Evolutionary conservation across 225 moss, liverwort and hornwort genomes (phyloP), one percentile per base, ranked within the genome.

Genomic region (Pseudoscleropodium purum): DNA sequence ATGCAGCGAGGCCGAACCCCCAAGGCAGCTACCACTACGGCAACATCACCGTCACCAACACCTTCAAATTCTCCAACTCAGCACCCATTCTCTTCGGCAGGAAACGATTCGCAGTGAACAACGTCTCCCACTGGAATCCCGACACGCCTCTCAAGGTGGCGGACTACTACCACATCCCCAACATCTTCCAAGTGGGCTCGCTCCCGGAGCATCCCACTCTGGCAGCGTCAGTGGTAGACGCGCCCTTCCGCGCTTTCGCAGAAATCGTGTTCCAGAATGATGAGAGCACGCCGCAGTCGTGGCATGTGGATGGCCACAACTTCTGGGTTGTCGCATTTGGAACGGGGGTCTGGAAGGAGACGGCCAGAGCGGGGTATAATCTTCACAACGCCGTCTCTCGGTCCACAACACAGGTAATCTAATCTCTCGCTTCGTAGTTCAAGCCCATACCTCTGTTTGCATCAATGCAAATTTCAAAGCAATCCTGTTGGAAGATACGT

Each of bases 21-120:
- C 85, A 93, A 88, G 87, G 92, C 25, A 85, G 89, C 30, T 91
- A 74, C 80, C 87, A 91, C 70, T 89, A 85, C 84, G 82, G 91
- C 77, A 62, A 84, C 77, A 93, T 93, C 49, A 67, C 73, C 19
- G 33, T 88, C 43, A 84, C 93, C 20, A 82, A 83, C 60, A 91
- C 75, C 24, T 81, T 84, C 31, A 63, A n/a, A n/a, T 89, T 89
- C 36, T 86, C 92, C 31, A 92, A 92, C 75, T 91, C 91, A 5
- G 83, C 87, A 11, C 79, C 76, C 20, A 74, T 57, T 64, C 64
- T 92, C 29, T 72, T 80, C 37, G 84, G 83, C 39, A 86, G 62
- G 17, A 72, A 43, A n/a, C 79, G 89, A 30, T 92, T 86, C 15
- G 92, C 92, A 36, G 87, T 92, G 61, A 89, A 91, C 83, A 90